phyloP scores from a whole-genome alignment of 257 asterid genomes.

The Gardenia jasminoides region DNA sequence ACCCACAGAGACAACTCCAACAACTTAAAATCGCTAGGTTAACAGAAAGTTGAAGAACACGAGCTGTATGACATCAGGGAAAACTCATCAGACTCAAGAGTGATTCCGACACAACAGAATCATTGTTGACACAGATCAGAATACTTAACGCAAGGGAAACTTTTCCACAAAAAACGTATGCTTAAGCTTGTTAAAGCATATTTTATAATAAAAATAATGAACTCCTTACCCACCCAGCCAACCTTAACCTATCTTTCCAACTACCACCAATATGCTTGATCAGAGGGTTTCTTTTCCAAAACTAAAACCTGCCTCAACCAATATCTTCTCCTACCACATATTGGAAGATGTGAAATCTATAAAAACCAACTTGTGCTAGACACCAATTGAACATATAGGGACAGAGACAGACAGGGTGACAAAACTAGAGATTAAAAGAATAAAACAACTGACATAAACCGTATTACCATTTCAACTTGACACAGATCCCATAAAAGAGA shows the following conservation, averaged over 20 bases:
- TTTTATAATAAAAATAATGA: background rate
- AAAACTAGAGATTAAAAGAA: background rate
- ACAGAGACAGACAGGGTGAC: background rate
- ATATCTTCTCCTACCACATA: background rate
- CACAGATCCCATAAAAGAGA: background rate
- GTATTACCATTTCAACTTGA: background rate
- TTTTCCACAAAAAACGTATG: background rate
- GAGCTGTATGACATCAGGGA: background rate
- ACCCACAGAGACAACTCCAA: background rate
- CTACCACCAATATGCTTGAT: background rate
- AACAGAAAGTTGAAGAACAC: background rate
- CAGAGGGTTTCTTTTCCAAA: background rate
- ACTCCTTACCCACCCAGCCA: background rate
- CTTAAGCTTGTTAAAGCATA: background rate
- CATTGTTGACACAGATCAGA: background rate
- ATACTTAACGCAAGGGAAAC: background rate
- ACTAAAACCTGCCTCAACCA: background rate
- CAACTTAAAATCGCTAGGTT: background rate
- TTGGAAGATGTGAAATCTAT: no score
- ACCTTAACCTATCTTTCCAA: background rate
- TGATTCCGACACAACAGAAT: background rate
- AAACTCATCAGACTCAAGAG: background rate
- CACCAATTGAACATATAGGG: background rate
- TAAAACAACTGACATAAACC: background rate
- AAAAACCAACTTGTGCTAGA: background rate